Evolutionary conservation across 768 basidiomycete genomes (phyloP).

Genomic region (Leucosporidium yakuticum): DNA sequence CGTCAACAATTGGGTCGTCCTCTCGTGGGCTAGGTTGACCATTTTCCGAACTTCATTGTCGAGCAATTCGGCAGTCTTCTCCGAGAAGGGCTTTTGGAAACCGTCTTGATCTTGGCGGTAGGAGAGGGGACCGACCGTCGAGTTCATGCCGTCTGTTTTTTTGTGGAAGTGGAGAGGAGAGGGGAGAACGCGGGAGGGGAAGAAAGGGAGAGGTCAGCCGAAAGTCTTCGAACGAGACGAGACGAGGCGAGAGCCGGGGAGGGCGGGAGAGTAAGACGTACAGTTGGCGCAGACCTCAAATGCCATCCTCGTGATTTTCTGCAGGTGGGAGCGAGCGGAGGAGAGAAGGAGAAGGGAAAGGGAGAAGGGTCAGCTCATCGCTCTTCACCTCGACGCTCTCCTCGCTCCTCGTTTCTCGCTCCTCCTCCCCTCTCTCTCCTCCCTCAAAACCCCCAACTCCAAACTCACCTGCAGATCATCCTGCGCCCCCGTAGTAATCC

Average conservation of each 20-base stretch:
- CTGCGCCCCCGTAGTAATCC: constrained; percentile 93
- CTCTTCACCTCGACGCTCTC: too few species aligned
- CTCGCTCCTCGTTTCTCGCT: too few species aligned
- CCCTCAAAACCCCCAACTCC: too few species aligned
- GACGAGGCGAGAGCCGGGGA: too few species aligned
- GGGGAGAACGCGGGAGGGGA: constrained; percentile 35
- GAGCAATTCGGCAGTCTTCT: constrained; percentile 91
- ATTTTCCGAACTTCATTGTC: constrained; percentile 90
- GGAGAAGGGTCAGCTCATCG: neutral
- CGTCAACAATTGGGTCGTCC: constrained; percentile 73
- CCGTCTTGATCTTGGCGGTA: constrained; percentile 83
- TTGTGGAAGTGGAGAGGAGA: constrained; percentile 50
- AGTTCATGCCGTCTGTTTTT: constrained; percentile 97
- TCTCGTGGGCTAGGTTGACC: constrained; percentile 78
- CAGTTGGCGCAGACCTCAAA: constrained; percentile 55
- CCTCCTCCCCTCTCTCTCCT: too few species aligned
- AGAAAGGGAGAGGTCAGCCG: neutral
- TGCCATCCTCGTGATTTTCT: constrained; percentile 93
- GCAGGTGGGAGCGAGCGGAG: too few species aligned
- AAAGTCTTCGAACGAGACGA: too few species aligned
- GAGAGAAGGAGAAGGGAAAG: too few species aligned
- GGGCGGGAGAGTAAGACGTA: constrained; percentile 8
- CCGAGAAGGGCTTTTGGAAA: constrained; percentile 97
- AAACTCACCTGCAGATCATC: constrained; percentile 71
- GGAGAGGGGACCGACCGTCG: constrained; percentile 87